Base-by-base conservation (phyloP, 495 filamentous ascomycete species). In the Pseudoneurospora amorphoporcata region DNA sequence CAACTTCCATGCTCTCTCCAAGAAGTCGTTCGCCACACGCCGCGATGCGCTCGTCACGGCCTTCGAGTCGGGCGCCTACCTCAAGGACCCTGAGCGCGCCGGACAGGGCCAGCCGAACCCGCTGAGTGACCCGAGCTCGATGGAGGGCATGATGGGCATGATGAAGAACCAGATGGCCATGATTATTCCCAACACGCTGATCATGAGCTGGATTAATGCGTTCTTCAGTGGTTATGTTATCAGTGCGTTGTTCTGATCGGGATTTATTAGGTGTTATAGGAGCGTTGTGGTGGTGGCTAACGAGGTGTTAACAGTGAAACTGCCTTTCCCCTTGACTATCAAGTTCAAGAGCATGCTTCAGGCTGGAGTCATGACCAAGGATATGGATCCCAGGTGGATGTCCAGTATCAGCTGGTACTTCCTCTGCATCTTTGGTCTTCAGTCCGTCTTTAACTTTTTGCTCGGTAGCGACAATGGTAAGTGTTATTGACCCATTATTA, bases 61-160 rank as follows among this genome's bases (percentile, higher is more conserved):
- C 16, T 98, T 91, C 84, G 91, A 96, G 76, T 90, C 87, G 43
- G 95, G 96, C 65, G 87, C 88, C 32, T 98, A 93, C 81, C 84
- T 99, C 38, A 98, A 97, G 81, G 92, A 95, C 75, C 94, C 93
- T 7, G 91, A 93, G 14, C 88, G 85, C 76, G 90, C 90, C 73
- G 95, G 94, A 69, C 92, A 97, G 81, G 91, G 94, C 35, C 91
- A 93, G 14, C 89, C 92, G 69, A 98, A 99, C 82, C 95, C 96
- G 23, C 94, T 98, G 92, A 92, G 90, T 41, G 95, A 99, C 82
- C 95, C 95, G n/a, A 92, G 90, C 69, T 94, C 92, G 68, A 99
- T 98, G 96, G 96, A 98, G 79, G 94, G 92, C 72, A 98, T 98
- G 95, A 98, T 98, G 95, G 95, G 95, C 72, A 97, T 97, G 94